Evolutionary conservation across 495 filamentous ascomycete species (phyloP).

Genomic region (Thozetella sp.): DNA sequence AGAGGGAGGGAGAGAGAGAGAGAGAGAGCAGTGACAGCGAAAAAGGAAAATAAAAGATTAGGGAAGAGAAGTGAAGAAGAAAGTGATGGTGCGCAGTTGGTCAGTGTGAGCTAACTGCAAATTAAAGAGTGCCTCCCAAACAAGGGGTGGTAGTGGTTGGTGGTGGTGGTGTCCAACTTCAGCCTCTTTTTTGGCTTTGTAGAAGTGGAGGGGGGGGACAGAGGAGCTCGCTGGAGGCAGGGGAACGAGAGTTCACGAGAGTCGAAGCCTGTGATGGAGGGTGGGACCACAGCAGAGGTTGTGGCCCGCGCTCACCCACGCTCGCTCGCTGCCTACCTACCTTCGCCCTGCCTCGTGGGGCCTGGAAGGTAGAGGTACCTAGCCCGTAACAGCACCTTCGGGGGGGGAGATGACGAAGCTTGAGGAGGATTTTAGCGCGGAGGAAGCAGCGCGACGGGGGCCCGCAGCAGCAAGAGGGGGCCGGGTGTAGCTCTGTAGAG

Average conservation of each 20-base stretch:
- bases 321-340: too few species aligned
- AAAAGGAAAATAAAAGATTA: neutral
- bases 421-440: slow-evolving; percentile 1
- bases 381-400: neutral
- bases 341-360: too few species aligned
- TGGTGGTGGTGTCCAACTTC: too few species aligned
- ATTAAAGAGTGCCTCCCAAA: slow-evolving; percentile 4
- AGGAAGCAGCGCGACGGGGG: neutral
- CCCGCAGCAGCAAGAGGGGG: neutral
- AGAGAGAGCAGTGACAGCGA: neutral
- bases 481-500: neutral
- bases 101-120: slow-evolving; percentile 2
- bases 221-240: too few species aligned
- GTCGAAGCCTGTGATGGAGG: neutral
- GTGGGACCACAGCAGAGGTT: too few species aligned
- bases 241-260: neutral
- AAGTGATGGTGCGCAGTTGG: slow-evolving; percentile 2
- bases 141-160: slow-evolving; percentile 3
- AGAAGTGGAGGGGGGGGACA: neutral
- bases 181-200: neutral
- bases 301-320: too few species aligned
- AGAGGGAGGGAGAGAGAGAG: too few species aligned
- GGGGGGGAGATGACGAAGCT: neutral
- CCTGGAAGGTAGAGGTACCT: neutral
- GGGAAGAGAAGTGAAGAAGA: neutral